Evolutionary conservation across 164 flowering plant genomes (phyloP).

Genomic region (Vitis rotundifolia): DNA sequence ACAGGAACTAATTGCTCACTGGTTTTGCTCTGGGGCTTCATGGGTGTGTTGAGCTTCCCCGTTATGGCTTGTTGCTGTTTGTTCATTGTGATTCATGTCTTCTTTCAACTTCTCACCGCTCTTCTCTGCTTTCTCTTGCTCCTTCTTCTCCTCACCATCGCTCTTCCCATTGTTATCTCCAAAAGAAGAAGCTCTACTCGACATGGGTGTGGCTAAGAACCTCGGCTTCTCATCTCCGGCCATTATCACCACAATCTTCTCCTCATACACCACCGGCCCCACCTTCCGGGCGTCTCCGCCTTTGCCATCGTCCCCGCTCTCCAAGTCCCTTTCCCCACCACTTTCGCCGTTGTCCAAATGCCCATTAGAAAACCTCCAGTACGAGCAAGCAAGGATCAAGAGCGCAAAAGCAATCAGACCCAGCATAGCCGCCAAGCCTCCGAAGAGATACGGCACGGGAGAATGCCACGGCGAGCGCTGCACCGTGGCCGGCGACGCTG

Average conservation of each 20-base stretch:
- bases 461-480: slow-evolving; percentile 55
- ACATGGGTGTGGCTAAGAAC: slow-evolving; percentile 46
- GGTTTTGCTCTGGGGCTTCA: background rate
- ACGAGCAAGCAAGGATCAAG: slow-evolving; percentile 63
- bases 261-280: slow-evolving; percentile 23
- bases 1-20: background rate
- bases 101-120: slow-evolving; percentile 10
- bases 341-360: slow-evolving; percentile 13
- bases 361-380: slow-evolving; percentile 49
- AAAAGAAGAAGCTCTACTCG: slow-evolving; percentile 8
- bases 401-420: slow-evolving; percentile 70
- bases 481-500: slow-evolving; percentile 3
- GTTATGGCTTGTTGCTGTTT: background rate
- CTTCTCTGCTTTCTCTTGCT: background rate
- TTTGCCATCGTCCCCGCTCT: slow-evolving; percentile 19
- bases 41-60: background rate
- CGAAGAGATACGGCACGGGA: slow-evolving; percentile 69
- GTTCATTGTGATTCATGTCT: slow-evolving; percentile 1
- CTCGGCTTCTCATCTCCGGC: slow-evolving; percentile 53
- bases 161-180: background rate
- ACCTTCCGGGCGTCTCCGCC: slow-evolving; percentile 8
- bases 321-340: slow-evolving; percentile 17
- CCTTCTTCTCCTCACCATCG: background rate
- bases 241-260: slow-evolving; percentile 55
- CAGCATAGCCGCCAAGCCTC: slow-evolving; percentile 66